Conservation (phyloP, 2,329 filamentous ascomycete species). For the Didymella pomorum region DNA sequence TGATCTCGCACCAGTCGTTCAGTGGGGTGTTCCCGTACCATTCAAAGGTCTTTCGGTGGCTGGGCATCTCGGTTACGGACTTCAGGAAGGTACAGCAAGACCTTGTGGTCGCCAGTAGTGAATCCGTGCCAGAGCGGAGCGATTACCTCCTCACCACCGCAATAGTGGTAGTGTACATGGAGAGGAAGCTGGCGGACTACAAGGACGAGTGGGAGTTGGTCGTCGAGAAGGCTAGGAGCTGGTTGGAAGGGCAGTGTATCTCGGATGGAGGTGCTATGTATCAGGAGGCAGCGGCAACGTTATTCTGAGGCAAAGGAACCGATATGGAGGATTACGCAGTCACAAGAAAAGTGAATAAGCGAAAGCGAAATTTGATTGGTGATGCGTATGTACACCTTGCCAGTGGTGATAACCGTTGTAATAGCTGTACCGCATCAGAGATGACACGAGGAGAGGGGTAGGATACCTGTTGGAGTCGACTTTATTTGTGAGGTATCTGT, state of each 20-base stretch:
- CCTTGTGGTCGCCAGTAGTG: not conserved
- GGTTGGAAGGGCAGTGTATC: constrained; percentile 26
- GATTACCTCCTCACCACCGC: constrained; percentile 43
- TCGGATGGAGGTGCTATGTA: not conserved
- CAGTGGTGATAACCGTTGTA: not conserved
- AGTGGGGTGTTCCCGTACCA: constrained; percentile 61
- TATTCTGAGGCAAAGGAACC: not conserved
- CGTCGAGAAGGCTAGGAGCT: constrained; percentile 65
- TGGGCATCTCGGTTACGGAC: not conserved
- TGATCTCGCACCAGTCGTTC: constrained; percentile 64
- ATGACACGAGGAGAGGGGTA: too few species aligned
- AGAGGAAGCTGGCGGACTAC: constrained; percentile 54
- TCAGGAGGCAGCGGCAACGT: not conserved
- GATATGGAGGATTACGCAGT: not conserved
- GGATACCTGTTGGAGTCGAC: too few species aligned
- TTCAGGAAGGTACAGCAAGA: not conserved
- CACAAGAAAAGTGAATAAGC: not conserved
- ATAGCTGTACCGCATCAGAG: too few species aligned
- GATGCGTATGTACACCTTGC: not conserved
- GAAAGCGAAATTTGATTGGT: not conserved
- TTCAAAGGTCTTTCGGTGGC: not conserved
- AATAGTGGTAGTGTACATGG: constrained; percentile 60
- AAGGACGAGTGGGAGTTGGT: constrained; percentile 71
- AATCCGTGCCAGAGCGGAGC: not conserved
- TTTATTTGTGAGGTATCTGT: too few species aligned